Conservation (phyloP, 2,329 filamentous ascomycete species). For the Ilyonectria sp. region DNA sequence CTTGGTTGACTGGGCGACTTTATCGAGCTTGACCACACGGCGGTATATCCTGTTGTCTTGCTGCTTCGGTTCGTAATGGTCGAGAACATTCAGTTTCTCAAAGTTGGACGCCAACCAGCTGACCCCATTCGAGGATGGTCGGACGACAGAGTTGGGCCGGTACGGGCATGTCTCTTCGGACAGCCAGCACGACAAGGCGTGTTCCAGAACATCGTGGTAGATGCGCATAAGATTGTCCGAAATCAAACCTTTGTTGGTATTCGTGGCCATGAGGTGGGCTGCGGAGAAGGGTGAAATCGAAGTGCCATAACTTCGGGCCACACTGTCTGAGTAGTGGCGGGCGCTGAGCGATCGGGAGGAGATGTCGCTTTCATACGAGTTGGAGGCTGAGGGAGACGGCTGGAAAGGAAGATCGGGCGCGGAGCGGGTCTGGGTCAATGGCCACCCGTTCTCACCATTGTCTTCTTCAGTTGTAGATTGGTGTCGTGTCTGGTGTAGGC, state of each 20-base stretch:
- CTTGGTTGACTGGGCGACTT: constrained; percentile 56
- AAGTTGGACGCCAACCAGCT: constrained; percentile 49
- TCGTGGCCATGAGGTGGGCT: constrained; percentile 45
- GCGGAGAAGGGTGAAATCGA: constrained; percentile 48
- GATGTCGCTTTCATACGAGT: constrained; percentile 48
- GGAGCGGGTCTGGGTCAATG: constrained; percentile 45
- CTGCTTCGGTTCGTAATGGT: constrained; percentile 44
- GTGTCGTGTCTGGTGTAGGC: constrained; percentile 35
- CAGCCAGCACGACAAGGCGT: constrained; percentile 68
- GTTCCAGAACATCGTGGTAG: constrained; percentile 69
- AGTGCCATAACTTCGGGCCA: constrained; percentile 44
- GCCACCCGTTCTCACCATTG: constrained; percentile 46
- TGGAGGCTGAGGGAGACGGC: constrained; percentile 46
- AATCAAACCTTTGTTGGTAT: constrained; percentile 47
- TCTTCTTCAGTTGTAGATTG: constrained; percentile 43
- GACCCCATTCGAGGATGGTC: constrained; percentile 45
- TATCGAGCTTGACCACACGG: constrained; percentile 64
- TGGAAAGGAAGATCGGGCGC: constrained; percentile 44
- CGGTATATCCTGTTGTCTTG: constrained; percentile 63
- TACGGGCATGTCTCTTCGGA: constrained; percentile 69
- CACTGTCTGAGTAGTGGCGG: constrained; percentile 45
- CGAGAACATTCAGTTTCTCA: constrained; percentile 44
- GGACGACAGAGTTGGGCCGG: constrained; percentile 41
- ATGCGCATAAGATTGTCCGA: constrained; percentile 54
- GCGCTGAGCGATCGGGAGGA: constrained; percentile 45